Evolutionary conservation across 2,329 filamentous ascomycete species (phyloP).

Genomic region (Raffaelea deltoideospora): DNA sequence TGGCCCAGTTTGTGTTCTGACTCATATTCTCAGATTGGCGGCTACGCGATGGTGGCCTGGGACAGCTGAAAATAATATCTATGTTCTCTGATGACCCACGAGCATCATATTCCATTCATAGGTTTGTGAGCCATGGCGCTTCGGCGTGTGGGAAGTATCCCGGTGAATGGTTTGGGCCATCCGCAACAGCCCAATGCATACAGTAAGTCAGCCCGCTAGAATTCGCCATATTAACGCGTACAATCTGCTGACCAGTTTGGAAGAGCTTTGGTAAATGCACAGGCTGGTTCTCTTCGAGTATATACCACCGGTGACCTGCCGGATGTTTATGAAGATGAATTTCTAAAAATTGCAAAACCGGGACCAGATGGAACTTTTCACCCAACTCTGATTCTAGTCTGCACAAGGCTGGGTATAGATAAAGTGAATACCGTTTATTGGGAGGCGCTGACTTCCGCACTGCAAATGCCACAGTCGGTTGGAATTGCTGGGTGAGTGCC

Average conservation of each 20-base stretch:
- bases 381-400: slow-evolving; percentile 78
- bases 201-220: slow-evolving; percentile 44
- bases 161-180: slow-evolving; percentile 98
- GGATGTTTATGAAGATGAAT: slow-evolving; percentile 84
- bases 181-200: slow-evolving; percentile 85
- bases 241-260: not conserved
- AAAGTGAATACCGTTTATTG: slow-evolving; percentile 91
- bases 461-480: slow-evolving; percentile 85
- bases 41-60: slow-evolving; percentile 35
- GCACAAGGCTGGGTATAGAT: slow-evolving; percentile 81
- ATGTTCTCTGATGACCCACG: slow-evolving; percentile 76
- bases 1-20: not conserved
- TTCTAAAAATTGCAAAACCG: slow-evolving; percentile 61
- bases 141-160: slow-evolving; percentile 83
- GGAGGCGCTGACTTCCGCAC: slow-evolving; percentile 71
- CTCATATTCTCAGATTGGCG: slow-evolving; percentile 49
- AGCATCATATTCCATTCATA: slow-evolving; percentile 88
- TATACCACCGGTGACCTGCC: slow-evolving; percentile 83
- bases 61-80: slow-evolving; percentile 58
- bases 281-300: slow-evolving; percentile 53
- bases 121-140: slow-evolving; percentile 80
- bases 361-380: slow-evolving; percentile 49
- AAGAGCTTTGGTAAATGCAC: slow-evolving; percentile 60
- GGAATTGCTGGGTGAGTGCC: slow-evolving; percentile 74
- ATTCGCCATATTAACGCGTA: no score